A percentile compares a stretch with the other conserved stretches of the same genome.
phyloP scores from a whole-genome alignment of 176 grass and related monocot species.

The Phragmites australis region DNA sequence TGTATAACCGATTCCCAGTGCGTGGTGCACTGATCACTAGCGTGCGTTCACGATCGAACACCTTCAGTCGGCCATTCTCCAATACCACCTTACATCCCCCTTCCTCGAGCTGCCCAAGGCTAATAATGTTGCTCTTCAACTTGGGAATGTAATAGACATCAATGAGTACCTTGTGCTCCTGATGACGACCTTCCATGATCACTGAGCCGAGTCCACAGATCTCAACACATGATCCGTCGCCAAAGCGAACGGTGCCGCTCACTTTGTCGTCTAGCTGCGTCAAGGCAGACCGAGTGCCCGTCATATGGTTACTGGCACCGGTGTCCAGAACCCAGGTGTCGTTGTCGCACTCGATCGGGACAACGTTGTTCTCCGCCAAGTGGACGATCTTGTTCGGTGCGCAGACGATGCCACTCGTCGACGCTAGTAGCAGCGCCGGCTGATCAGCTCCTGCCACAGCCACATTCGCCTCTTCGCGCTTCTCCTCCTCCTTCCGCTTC shows the following conservation, averaged over 20 bases:
- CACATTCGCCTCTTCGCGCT: background rate
- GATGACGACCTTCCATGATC: background rate
- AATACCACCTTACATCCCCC: background rate
- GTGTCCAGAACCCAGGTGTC: background rate
- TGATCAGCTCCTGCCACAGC: background rate
- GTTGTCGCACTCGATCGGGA: background rate
- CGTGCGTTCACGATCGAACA: background rate
- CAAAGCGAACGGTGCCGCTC: background rate
- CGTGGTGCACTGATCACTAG: background rate
- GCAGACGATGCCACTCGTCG: background rate
- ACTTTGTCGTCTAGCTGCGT: background rate
- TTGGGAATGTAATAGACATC: background rate
- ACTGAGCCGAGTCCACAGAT: background rate
- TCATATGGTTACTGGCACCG: background rate
- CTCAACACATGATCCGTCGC: background rate
- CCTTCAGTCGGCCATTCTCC: background rate
- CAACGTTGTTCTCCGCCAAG: background rate
- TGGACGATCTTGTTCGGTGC: background rate
- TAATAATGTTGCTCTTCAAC: background rate
- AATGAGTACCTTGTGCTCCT: background rate
- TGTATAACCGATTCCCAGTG: background rate
- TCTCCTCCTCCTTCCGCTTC: background rate
- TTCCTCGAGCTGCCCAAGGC: background rate
- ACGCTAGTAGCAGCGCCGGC: background rate
- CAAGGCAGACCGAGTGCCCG: background rate